Conservation (phyloP, 1,139 yeast species). For the Yamadazyma siamensis region DNA sequence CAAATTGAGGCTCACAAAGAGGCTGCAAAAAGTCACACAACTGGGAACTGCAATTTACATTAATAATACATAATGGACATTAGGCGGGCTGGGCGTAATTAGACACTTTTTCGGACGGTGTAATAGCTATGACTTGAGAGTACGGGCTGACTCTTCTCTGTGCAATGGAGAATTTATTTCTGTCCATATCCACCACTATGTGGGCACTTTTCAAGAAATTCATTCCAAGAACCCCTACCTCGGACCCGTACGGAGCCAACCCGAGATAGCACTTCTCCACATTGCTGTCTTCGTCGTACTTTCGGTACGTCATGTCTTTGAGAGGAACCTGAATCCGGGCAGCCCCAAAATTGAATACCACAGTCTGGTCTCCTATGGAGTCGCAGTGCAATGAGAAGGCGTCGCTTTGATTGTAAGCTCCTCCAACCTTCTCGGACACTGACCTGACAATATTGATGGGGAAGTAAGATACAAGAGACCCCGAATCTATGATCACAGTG, state of each 20-base stretch:
- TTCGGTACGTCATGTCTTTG: constrained; percentile 16
- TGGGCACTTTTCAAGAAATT: constrained; percentile 24
- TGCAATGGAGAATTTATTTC: too few species aligned
- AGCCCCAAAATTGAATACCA: constrained; percentile 35
- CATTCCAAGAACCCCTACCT: constrained; percentile 16
- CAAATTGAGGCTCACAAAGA: too few species aligned
- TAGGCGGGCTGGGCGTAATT: too few species aligned
- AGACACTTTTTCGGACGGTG: too few species aligned
- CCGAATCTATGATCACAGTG: background rate
- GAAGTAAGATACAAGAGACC: background rate
- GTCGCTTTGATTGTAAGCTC: background rate
- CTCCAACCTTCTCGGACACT: background rate
- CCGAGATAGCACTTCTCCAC: constrained; percentile 7
- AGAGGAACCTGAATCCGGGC: constrained; percentile 32
- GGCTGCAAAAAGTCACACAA: too few species aligned
- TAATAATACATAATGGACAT: too few species aligned
- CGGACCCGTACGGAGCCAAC: background rate
- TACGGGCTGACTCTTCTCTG: too few species aligned
- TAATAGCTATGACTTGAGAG: too few species aligned
- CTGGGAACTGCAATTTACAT: too few species aligned
- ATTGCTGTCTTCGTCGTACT: background rate
- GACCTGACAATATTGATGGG: background rate
- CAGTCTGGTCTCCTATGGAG: constrained; percentile 5
- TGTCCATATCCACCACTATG: constrained; percentile 23
- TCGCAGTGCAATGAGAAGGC: constrained; percentile 14